Conservation (phyloP, 192 early-diverging fungal genomes). For the Pilobolus umbonatus region DNA sequence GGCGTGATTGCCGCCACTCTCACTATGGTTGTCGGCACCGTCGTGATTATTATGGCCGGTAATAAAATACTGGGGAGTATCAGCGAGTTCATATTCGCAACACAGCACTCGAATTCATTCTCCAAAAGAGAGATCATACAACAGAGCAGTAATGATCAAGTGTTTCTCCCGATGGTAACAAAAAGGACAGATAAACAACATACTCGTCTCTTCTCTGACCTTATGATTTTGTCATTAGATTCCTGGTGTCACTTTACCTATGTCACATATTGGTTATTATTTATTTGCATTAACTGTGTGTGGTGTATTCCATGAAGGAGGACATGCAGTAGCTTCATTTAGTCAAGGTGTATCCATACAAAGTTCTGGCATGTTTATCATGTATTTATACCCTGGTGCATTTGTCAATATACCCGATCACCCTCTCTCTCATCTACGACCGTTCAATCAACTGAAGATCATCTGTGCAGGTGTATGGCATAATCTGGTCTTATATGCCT, state of each 20-base stretch:
- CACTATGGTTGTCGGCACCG: slow-evolving; percentile 42
- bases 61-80: slow-evolving; percentile 30
- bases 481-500: slow-evolving; percentile 51
- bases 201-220: no score
- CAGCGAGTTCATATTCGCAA: background rate
- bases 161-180: slow-evolving; percentile 62
- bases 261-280: slow-evolving; percentile 64
- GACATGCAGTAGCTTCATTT: slow-evolving; percentile 68
- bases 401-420: slow-evolving; percentile 62
- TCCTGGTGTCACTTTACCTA: slow-evolving; percentile 68
- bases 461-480: slow-evolving; percentile 78
- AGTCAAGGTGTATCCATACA: slow-evolving; percentile 59
- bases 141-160: slow-evolving; percentile 33
- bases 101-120: background rate
- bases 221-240: no score
- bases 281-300: slow-evolving; percentile 55
- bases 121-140: slow-evolving; percentile 17
- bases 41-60: slow-evolving; percentile 44
- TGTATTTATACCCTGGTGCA: slow-evolving; percentile 70
- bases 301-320: slow-evolving; percentile 67
- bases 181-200: background rate
- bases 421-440: slow-evolving; percentile 36
- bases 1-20: slow-evolving; percentile 43
- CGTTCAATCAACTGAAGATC: slow-evolving; percentile 49
- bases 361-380: slow-evolving; percentile 60